phyloP scores from a whole-genome alignment of 2,329 filamentous ascomycete species.

The Ramichloridium luteum region DNA sequence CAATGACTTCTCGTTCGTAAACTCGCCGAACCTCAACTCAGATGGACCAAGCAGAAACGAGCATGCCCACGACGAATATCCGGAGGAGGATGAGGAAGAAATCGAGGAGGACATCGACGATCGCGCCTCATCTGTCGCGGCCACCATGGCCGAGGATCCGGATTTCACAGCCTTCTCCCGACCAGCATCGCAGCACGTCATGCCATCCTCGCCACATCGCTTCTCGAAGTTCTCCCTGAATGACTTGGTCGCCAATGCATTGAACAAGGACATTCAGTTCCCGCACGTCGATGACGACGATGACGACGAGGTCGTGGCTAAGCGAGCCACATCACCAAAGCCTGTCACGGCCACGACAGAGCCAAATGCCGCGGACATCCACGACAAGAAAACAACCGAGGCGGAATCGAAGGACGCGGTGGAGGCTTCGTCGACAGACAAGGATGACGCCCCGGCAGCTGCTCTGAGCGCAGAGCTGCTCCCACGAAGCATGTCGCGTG shows the following conservation, averaged over 20 bases:
- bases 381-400: not conserved
- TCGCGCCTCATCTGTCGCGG: constrained; percentile 12
- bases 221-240: not conserved
- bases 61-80: too few species aligned
- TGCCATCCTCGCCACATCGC: too few species aligned
- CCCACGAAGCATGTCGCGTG: constrained; percentile 47
- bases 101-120: constrained; percentile 9
- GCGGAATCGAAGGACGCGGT: not conserved
- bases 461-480: not conserved
- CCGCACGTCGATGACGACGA: not conserved
- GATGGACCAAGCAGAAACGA: too few species aligned
- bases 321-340: not conserved
- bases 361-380: not conserved
- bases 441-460: not conserved
- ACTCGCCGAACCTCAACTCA: too few species aligned
- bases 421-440: too few species aligned
- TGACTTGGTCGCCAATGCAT: not conserved
- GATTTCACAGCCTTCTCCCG: constrained; percentile 11
- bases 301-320: not conserved
- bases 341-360: too few species aligned
- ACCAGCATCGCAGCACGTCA: constrained; percentile 8
- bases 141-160: constrained; percentile 13
- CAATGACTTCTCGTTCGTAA: too few species aligned
- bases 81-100: constrained; percentile 27
- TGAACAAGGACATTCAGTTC: not conserved